Conservation (phyloP, 202 grass and related monocot species). For the Hordeum pubiflorum region DNA sequence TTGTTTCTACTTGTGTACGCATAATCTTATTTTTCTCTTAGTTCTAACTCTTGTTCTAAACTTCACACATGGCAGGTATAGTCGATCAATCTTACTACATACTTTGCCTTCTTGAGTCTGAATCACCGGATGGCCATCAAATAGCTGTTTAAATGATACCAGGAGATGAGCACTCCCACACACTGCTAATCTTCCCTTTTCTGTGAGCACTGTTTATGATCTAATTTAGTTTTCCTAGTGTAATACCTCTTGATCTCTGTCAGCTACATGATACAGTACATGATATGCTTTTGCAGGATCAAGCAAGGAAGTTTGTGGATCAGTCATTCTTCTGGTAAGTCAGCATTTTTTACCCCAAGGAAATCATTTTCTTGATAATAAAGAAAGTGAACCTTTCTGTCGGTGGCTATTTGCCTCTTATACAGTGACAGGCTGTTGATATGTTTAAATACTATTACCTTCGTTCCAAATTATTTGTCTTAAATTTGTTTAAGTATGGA, state of each 20-base stretch:
- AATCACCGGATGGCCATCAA: conserved; percentile 27
- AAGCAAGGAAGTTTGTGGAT: conserved; percentile 41
- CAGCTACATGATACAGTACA: not conserved
- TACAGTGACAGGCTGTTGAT: no score
- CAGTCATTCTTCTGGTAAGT: conserved; percentile 42
- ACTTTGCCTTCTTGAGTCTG: conserved; percentile 31
- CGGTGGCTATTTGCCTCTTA: no score
- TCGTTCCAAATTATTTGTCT: no score
- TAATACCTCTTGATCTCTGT: not conserved
- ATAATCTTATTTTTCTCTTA: conserved; percentile 8
- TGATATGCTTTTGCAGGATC: conserved; percentile 32
- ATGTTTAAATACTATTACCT: no score
- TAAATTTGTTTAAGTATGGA: no score
- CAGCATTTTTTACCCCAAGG: not conserved
- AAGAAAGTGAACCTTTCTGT: no score
- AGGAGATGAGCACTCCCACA: conserved; percentile 5
- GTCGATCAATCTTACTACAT: conserved; percentile 37
- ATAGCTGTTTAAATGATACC: conserved; percentile 30
- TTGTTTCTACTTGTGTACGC: not conserved
- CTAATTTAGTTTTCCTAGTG: not conserved
- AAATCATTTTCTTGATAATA: not conserved
- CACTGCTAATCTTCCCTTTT: conserved; percentile 26
- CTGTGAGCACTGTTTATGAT: conserved; percentile 27
- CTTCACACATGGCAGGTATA: conserved; percentile 23
- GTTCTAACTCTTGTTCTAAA: not conserved